Conservation (phyloP, 116 monocot species). For the Iris pallida region DNA sequence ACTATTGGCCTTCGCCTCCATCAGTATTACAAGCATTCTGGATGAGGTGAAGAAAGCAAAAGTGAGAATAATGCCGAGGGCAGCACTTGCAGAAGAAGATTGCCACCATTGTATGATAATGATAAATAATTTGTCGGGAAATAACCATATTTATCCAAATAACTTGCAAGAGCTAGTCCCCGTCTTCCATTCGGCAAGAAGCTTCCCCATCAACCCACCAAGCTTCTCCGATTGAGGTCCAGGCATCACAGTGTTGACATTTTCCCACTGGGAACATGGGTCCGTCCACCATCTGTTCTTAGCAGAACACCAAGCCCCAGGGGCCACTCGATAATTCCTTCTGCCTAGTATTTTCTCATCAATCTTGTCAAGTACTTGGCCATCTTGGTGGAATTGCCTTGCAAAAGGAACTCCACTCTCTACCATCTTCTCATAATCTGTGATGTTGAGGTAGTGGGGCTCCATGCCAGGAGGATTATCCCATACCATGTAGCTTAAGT, state of each 20-base stretch:
- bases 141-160: no score
- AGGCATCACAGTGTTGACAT: constrained; percentile 54
- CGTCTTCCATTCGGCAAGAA: constrained; percentile 48
- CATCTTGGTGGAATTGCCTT: constrained; percentile 56
- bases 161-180: constrained; percentile 51
- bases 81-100: no score
- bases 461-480: constrained; percentile 77
- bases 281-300: constrained; percentile 52
- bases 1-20: no score
- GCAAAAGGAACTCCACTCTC: constrained; percentile 70
- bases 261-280: constrained; percentile 68
- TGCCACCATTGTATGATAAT: no score
- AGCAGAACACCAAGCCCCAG: constrained; percentile 89
- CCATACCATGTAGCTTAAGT: constrained; percentile 77
- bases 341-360: constrained; percentile 55
- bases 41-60: no score
- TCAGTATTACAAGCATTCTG: no score
- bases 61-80: no score
- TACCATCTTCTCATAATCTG: constrained; percentile 43
- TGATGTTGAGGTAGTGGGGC: constrained; percentile 60
- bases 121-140: no score
- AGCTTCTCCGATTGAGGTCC: constrained; percentile 52
- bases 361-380: constrained; percentile 60
- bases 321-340: constrained; percentile 36
- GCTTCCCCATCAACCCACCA: constrained; percentile 30